Evolutionary conservation across 2,329 filamentous ascomycete genomes (phyloP), one percentile per base, ranked within the genome.

Genomic region (Fusarium sulawesiense): DNA sequence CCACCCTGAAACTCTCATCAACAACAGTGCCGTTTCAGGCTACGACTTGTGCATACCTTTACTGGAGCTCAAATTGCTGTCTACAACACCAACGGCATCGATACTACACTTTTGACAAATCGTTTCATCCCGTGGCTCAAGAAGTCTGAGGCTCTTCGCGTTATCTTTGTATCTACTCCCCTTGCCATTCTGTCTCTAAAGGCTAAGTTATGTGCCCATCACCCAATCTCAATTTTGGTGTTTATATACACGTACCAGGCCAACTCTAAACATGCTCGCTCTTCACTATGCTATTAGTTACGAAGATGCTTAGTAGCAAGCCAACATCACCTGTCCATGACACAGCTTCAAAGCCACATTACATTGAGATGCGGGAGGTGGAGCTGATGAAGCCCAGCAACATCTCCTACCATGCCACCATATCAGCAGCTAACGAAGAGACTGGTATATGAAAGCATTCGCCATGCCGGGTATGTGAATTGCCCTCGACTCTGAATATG

Each of bases 191-290:
- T 70, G 23, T 37, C 66, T 10, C 48, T 55, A 13, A 72, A 73
- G 47, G 58, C 66, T 20, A 53, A 60, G 34, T 49, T 9, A 12
- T 18, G 18, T 45, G 45, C 18, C 30, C 30, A 7, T 42, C 48
- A 25, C 40, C 41, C 27, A 37, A 14, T 20, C 20, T 11, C 29
- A 51, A 64, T 40, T 64, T 44, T 40, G 58, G 63, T 20, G 41
- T 40, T 25, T 71, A 69, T 71, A 69, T 47, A 64, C 50, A 6
- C 64, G 66, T 48, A 74, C 59, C 57, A 73, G 71, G 51, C 56
- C 66, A 16, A 58, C 60, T 12, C 60, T 72, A 27, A 70, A 72
- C 41, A 73, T 72, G 56, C 49, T 72, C 21, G 58, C 46, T 16
- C 56, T 73, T 20, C 60, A 70, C 50, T 68, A 66, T 21, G 56